Evolutionary conservation across 805 yeast species (phyloP), one percentile per base, ranked within the genome.

Genomic region (Metschnikowia lochheadii): DNA sequence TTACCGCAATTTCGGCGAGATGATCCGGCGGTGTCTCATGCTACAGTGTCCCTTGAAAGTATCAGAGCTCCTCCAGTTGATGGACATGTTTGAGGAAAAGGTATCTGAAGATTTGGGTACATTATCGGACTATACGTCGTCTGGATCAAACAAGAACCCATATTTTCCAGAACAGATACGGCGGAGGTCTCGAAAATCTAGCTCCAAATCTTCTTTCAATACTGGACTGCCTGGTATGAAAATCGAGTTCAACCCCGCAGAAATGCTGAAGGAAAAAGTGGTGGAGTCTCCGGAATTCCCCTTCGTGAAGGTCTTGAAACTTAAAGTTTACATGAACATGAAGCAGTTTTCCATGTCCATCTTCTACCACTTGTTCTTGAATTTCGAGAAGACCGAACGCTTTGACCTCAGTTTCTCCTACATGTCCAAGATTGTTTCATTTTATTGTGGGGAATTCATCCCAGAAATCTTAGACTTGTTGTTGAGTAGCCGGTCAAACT

Each of bases 1-100:
- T 51, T 64, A 68, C 46, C 48, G 51, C n/a, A 54, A 68, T 5
- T 58, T 65, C 23, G 57, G 69, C 10, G 54, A 56, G 6, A 54
- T 78, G 3, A 57, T 80, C 18, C 55, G 57, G 18, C 54, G 63
- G 23, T 69, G 78, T 3, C 63, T 80, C 41, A 68, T 76, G 55
- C 67, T 82, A 23, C 68, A 66, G 11, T 63, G 64, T 1, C 61
- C 65, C 6, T 66, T 78, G 14, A 65, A 68, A 0, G 57, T 82
- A 42, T 57, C 61, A 8, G 70, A 67, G 2, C 53, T 83, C 3
- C 55, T 76, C 32, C 54, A 58, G 1, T 43, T 50, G 36, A 33
- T 52, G 41, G 44, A 39, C 15, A 38, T 39, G 26, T 32, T 52
- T 36, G 55, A 49, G 36, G 34, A 18, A 6, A 47, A 46, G 29